Evolutionary conservation across 2,329 filamentous ascomycete genomes (phyloP).

Genomic region (Teratosphaeria pseudoeucalypti): DNA sequence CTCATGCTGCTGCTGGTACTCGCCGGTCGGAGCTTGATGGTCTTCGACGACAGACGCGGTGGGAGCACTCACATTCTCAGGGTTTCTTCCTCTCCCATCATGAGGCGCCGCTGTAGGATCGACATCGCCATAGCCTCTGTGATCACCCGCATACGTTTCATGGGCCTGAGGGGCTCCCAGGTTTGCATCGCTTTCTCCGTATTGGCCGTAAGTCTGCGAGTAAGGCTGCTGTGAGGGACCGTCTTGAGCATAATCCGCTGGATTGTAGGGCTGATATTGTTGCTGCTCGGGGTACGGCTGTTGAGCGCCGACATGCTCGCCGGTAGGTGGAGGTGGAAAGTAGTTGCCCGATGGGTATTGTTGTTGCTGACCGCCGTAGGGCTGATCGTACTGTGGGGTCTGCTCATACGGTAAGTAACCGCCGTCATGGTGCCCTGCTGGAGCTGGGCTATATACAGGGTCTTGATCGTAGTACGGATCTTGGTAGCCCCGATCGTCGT

Average conservation of each 20-base stretch:
- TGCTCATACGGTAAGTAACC: conserved; percentile 18
- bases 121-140: conserved; percentile 15
- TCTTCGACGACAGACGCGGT: conserved; percentile 1
- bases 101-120: conserved; percentile 8
- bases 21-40: background rate
- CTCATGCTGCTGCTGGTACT: conserved; percentile 5
- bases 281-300: conserved; percentile 12
- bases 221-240: conserved; percentile 16
- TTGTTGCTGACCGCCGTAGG: conserved; percentile 10
- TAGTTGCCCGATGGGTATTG: conserved; percentile 37
- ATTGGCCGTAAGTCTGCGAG: conserved; percentile 20
- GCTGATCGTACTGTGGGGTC: conserved; percentile 17
- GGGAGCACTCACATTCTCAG: conserved; percentile 40
- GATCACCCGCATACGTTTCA: conserved; percentile 23
- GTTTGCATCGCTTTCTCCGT: conserved; percentile 18
- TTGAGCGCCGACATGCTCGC: conserved; percentile 13
- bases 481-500: conserved; percentile 13
- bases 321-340: conserved; percentile 38
- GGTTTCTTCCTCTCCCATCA: conserved; percentile 17
- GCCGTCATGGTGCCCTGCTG: conserved; percentile 23
- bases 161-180: conserved; percentile 18
- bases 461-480: conserved; percentile 18
- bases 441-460: conserved; percentile 23
- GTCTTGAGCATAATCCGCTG: conserved; percentile 34
- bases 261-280: conserved; percentile 30